Conservation (phyloP, 768 basidiomycete species). For the Termitomyces sp. region DNA sequence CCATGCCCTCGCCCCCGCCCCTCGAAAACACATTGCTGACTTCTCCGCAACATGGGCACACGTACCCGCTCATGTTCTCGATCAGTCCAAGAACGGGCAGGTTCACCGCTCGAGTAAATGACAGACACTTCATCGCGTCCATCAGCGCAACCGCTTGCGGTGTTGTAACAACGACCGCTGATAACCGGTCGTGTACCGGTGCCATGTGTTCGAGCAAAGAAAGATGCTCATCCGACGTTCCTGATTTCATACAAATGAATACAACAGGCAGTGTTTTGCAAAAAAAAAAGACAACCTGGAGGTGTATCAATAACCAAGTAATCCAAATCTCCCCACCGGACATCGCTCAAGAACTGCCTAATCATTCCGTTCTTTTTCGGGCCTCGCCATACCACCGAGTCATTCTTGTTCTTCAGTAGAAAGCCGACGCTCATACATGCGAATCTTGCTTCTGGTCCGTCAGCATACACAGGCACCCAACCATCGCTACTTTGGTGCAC, state of each 20-base stretch:
- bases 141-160: conserved; percentile 95
- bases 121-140: conserved; percentile 94
- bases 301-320: conserved; percentile 95
- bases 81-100: conserved; percentile 88
- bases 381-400: conserved; percentile 96
- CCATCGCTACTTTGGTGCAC: conserved; percentile 94
- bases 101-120: conserved; percentile 85
- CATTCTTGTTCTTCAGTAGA: conserved; percentile 81
- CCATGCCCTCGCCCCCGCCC: conserved; percentile 90
- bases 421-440: conserved; percentile 98
- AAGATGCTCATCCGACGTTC: conserved; percentile 98
- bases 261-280: conserved; percentile 4
- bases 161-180: conserved; percentile 91
- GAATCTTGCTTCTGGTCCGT: conserved; percentile 66
- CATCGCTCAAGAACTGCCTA: conserved; percentile 88
- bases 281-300: conserved; percentile 60
- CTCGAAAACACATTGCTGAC: conserved; percentile 92
- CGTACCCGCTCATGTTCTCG: conserved; percentile 99
- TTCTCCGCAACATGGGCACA: conserved; percentile 96
- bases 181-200: conserved; percentile 71
- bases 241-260: conserved; percentile 37
- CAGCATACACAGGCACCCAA: conserved; percentile 98
- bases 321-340: conserved; percentile 93
- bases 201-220: conserved; percentile 92
- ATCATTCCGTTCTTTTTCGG: conserved; percentile 99